Percentiles rank a stretch among this genome's conserved stretches.
These are phyloP conservation scores for Sphaerobolus stellatus DNA, from an alignment of 1,284 basidiomycete genomes.

Conservation along the genomic window DNA sequence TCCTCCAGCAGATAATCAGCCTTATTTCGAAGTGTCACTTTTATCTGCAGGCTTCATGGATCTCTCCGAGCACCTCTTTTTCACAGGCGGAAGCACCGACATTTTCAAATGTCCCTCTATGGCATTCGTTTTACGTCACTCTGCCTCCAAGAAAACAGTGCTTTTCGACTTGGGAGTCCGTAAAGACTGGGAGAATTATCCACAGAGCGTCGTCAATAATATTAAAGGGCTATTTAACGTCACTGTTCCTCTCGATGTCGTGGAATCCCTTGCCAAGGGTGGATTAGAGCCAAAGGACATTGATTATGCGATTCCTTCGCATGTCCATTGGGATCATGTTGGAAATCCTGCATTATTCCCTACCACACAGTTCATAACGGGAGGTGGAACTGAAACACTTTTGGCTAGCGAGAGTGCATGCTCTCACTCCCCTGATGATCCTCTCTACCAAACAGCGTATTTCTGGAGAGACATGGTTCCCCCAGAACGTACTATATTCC, in stretches of 20 bases:
- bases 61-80: slow-evolving; percentile 36
- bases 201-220: slow-evolving; percentile 32
- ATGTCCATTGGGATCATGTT: slow-evolving; percentile 19
- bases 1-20: slow-evolving; percentile 35
- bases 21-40: slow-evolving; percentile 49
- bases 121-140: slow-evolving; percentile 50
- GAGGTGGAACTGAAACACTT: slow-evolving; percentile 20
- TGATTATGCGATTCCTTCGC: neutral
- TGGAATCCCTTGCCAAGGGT: slow-evolving; percentile 41
- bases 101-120: slow-evolving; percentile 40
- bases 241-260: slow-evolving; percentile 42
- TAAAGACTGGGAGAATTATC: slow-evolving; percentile 44
- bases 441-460: neutral
- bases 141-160: slow-evolving; percentile 37
- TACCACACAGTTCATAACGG: slow-evolving; percentile 48
- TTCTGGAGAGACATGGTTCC: slow-evolving; percentile 3
- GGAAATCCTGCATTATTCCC: slow-evolving; percentile 48
- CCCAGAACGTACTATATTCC: neutral
- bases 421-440: neutral
- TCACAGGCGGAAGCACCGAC: slow-evolving; percentile 33
- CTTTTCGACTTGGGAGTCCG: slow-evolving; percentile 57
- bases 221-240: slow-evolving; percentile 31
- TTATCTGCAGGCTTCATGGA: slow-evolving; percentile 46
- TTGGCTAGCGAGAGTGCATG: neutral
- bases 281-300: neutral